Conservation (phyloP, 2,329 filamentous ascomycete species). For the Claviceps maximensis region DNA sequence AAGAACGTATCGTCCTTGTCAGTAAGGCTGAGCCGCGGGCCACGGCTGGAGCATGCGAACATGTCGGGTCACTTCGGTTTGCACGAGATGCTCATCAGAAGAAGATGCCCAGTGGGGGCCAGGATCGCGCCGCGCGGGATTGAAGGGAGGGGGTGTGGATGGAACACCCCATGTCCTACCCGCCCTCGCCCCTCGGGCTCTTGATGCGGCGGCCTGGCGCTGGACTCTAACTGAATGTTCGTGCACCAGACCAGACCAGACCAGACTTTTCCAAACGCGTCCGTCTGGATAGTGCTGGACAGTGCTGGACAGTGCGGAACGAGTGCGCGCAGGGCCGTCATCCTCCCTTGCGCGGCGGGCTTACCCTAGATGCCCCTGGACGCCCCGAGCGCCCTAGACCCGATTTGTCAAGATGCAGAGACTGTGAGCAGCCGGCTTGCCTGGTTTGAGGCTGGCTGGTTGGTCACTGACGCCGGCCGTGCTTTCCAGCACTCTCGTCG, state of each 20-base stretch:
- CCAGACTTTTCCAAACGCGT: background rate
- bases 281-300: background rate
- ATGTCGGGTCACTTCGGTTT: background rate
- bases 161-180: background rate
- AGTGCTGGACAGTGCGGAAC: background rate
- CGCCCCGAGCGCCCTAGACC: background rate
- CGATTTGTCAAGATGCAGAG: background rate
- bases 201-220: too few species aligned
- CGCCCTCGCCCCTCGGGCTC: too few species aligned
- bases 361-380: background rate
- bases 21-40: background rate
- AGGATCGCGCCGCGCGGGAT: too few species aligned
- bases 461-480: background rate
- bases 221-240: too few species aligned
- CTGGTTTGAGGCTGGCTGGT: background rate
- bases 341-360: too few species aligned
- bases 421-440: background rate
- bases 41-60: background rate
- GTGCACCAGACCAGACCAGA: background rate
- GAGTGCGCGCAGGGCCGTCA: too few species aligned
- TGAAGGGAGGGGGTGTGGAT: background rate
- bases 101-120: background rate
- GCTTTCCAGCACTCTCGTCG: background rate
- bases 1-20: background rate
- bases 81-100: background rate